Evolutionary conservation across 2,329 filamentous ascomycete species (phyloP), one percentile per base, ranked within the genome.

Genomic region (Neodidymelliopsis sp.): DNA sequence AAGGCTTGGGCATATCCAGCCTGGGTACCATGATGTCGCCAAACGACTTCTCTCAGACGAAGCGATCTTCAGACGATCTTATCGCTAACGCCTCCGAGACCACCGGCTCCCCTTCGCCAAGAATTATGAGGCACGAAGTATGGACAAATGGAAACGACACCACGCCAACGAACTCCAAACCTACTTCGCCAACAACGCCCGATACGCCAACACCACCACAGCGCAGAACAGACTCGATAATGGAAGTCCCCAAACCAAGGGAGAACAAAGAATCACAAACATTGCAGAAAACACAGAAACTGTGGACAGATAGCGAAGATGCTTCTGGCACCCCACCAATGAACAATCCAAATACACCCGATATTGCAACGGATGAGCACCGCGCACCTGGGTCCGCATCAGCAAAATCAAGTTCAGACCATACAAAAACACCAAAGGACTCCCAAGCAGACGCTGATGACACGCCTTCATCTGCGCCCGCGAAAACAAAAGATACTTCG

Each of bases 61-160:
- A 68, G 40, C 38, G 54, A 12, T 71, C 66, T 0, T 72, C 68
- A 1, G 68, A 71, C 25, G 67, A 71, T 4, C 56, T 72, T 1
- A 65, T 71, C 3, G 65, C 63, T 12, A 56, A 57, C 8, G 59
- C 61, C 4, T 63, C 59, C 3, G 49, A 52, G 19, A 60, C 57
- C 18, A 62, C 56, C 6, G 63, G 59, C 23, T 67, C 66, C 2
- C 65, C 68, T 0, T 66, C 66, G 9, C 63, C 60, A 2, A 37
- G 46, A 12, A 30, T 51, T 2, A 15, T 52, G 5, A 52, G 36
- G 3, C 34, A 42, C 8, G 54, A 52, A 23, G 24, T 45, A 4
- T 65, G 62, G 57, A 57, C 52, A 0, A 59, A 57, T 8, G 49
- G 54, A 13, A 41, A 63, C 6, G 37, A 51, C 12, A 45, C 46